Percentiles rank a stretch among this genome's conserved stretches.
Conservation (phyloP, 2,329 filamentous ascomycete genomes). For the Neoscytalidium dimidiatum region DNA sequence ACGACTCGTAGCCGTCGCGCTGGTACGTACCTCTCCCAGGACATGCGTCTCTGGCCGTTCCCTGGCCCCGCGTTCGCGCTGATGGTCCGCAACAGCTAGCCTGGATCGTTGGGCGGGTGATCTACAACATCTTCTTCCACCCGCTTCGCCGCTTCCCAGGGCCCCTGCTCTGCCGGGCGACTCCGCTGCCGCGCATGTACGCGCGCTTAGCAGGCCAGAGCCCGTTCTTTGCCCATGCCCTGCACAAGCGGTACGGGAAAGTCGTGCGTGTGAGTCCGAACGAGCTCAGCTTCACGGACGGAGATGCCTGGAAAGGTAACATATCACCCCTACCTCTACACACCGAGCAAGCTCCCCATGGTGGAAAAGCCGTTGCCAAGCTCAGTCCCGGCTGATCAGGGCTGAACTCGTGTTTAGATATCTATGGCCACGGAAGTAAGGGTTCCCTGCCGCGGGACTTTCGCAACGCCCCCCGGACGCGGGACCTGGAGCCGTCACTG, state of each 20-base stretch:
- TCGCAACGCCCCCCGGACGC: conserved; percentile 17
- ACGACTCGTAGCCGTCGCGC: neutral
- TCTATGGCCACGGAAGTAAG: conserved; percentile 37
- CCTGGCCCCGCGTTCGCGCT: neutral
- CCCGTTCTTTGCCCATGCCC: conserved; percentile 27
- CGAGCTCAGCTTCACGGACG: conserved; percentile 26
- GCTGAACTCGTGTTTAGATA: conserved; percentile 33
- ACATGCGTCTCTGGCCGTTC: neutral
- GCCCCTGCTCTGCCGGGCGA: conserved; percentile 34
- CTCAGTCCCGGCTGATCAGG: too few relatives aligned
- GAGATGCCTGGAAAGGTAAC: conserved; percentile 23
- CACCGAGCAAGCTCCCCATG: too few relatives aligned
- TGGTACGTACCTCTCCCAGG: neutral
- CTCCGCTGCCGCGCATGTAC: conserved; percentile 35
- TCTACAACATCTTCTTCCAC: conserved; percentile 18
- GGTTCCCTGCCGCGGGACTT: conserved; percentile 26
- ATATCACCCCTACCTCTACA: conserved; percentile 3
- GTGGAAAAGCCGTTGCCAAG: neutral
- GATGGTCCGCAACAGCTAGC: neutral
- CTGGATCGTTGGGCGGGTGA: neutral
- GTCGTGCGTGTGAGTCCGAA: conserved; percentile 44
- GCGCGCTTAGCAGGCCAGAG: conserved; percentile 31
- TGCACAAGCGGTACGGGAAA: conserved; percentile 45
- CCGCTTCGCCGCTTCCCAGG: conserved; percentile 19
- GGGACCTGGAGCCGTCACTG: conserved; percentile 33